Evolutionary conservation across 2,329 filamentous ascomycete genomes (phyloP).

Genomic region (Akanthomyces lecanii): DNA sequence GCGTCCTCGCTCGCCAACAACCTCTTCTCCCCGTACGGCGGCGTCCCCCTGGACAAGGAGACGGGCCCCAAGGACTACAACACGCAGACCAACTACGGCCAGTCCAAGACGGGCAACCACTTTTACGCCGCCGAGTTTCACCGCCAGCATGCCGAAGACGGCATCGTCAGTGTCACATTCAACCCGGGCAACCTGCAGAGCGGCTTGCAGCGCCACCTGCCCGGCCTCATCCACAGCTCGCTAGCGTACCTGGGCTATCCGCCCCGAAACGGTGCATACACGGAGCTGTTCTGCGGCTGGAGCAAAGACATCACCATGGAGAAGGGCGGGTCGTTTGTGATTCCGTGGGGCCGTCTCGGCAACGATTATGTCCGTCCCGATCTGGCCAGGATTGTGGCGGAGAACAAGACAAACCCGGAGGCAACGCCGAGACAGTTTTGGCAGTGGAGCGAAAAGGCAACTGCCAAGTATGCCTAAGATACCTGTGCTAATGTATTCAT

Average conservation of each 20-base stretch:
- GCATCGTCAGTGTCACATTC: constrained; percentile 24
- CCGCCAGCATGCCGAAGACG: constrained; percentile 21
- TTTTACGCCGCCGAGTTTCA: constrained; percentile 24
- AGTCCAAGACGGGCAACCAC: constrained; percentile 23
- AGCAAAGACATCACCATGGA: constrained; percentile 33
- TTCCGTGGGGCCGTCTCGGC: constrained; percentile 22
- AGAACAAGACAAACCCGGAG: constrained; percentile 28
- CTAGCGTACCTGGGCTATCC: constrained; percentile 17
- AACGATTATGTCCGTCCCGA: constrained; percentile 26
- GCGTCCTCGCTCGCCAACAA: constrained; percentile 22
- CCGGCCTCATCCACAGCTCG: constrained; percentile 17
- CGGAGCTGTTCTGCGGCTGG: constrained; percentile 17
- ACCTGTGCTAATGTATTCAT: background rate
- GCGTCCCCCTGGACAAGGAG: background rate
- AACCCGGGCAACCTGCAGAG: constrained; percentile 33
- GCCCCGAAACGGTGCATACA: constrained; percentile 11
- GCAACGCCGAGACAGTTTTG: constrained; percentile 29
- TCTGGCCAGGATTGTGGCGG: constrained; percentile 24
- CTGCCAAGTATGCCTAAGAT: constrained; percentile 17
- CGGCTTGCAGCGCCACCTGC: constrained; percentile 26
- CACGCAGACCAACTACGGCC: constrained; percentile 21
- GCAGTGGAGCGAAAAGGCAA: constrained; percentile 33
- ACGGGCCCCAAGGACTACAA: constrained; percentile 13
- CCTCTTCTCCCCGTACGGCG: constrained; percentile 13
- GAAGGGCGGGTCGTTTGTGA: constrained; percentile 22